Percentiles rank a stretch among this genome's conserved stretches.
phyloP scores from a whole-genome alignment of 768 basidiomycete genomes.

The Xerocomellus intermedius region DNA sequence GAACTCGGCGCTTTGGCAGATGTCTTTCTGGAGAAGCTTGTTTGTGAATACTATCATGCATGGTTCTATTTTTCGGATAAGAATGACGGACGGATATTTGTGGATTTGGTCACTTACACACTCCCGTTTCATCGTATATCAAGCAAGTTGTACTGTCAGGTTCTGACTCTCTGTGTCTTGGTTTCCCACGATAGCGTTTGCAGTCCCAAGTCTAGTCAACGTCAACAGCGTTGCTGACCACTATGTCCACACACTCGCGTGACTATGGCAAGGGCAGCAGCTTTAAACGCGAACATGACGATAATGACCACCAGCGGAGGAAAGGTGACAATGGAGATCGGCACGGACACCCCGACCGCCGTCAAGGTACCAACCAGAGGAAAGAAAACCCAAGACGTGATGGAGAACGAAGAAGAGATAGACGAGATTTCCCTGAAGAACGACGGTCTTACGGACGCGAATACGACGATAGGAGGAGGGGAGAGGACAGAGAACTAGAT shows the following conservation, averaged over 20 bases:
- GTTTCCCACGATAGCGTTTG: constrained; percentile 18
- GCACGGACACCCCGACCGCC: constrained; percentile 13
- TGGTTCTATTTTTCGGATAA: not conserved
- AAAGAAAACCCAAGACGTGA: constrained; percentile 20
- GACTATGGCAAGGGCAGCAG: constrained; percentile 9
- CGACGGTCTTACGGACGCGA: constrained; percentile 21
- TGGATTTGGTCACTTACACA: not conserved
- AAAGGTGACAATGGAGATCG: constrained; percentile 8
- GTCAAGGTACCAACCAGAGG: constrained; percentile 11
- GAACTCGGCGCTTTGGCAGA: constrained; percentile 17
- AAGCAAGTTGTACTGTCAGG: not conserved
- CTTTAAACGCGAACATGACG: constrained; percentile 14
- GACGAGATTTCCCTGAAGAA: constrained; percentile 16
- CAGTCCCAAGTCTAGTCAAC: not conserved
- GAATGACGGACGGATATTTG: not conserved
- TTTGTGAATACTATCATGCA: not conserved
- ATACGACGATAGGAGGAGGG: constrained; percentile 19
- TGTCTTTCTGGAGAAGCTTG: constrained; percentile 12
- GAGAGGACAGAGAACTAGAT: constrained; percentile 11
- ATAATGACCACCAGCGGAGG: constrained; percentile 9
- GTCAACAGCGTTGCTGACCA: not conserved
- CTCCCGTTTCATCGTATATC: not conserved
- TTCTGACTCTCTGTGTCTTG: not conserved
- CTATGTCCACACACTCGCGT: constrained; percentile 19
- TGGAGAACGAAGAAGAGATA: constrained; percentile 21